A percentile compares a stretch with the other conserved stretches of the same genome.
These are phyloP conservation scores for Silene vulgaris DNA, from an alignment of 179 eudicot species.

Conservation along the genomic window DNA sequence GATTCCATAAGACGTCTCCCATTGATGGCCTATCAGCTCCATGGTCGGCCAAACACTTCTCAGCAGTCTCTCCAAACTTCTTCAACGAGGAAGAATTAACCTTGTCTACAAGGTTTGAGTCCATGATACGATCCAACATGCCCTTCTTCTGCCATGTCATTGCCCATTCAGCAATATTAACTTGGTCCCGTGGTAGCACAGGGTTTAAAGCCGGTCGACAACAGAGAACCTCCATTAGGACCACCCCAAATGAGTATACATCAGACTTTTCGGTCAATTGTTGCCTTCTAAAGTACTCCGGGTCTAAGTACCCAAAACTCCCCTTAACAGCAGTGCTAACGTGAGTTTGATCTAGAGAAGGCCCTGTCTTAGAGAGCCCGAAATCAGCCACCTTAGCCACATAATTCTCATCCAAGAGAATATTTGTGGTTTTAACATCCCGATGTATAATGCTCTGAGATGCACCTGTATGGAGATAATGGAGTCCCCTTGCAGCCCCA, in stretches of 20 bases:
- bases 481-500: conserved; percentile 88
- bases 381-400: conserved; percentile 94
- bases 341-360: conserved; percentile 79
- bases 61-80: conserved; percentile 84
- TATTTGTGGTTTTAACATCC: conserved; percentile 87
- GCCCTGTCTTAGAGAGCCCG: conserved; percentile 80
- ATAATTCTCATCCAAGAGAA: conserved; percentile 68
- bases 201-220: conserved; percentile 83
- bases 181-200: conserved; percentile 82
- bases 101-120: conserved; percentile 53
- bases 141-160: conserved; percentile 92
- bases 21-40: conserved; percentile 91
- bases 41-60: conserved; percentile 76
- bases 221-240: conserved; percentile 85
- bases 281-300: conserved; percentile 86
- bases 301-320: conserved; percentile 88
- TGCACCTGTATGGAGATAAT: conserved; percentile 93
- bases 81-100: conserved; percentile 66
- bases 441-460: conserved; percentile 78
- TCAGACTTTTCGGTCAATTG: conserved; percentile 90
- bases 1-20: conserved; percentile 92
- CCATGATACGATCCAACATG: conserved; percentile 80
- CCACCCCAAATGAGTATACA: conserved; percentile 91
- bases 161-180: conserved; percentile 91
- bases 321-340: conserved; percentile 94